phyloP scores from a whole-genome alignment of 2,329 filamentous ascomycete genomes.

The Huntiella bhutanensis region DNA sequence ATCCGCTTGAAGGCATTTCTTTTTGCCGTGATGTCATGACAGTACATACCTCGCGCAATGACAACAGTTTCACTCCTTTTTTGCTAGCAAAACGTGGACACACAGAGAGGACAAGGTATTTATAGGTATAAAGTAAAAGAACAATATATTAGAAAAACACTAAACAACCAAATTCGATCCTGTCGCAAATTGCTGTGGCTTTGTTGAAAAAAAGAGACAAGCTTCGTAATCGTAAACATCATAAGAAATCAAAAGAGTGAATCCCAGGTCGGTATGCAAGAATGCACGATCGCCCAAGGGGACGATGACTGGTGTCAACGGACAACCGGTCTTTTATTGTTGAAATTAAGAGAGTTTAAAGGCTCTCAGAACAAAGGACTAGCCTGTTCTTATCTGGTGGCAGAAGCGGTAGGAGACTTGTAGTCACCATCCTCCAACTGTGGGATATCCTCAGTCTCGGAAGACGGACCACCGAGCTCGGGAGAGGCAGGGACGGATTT shows the following conservation, averaged over 20 bases:
- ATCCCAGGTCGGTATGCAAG: neutral
- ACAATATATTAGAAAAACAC: neutral
- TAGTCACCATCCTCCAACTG: neutral
- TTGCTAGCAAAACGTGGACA: neutral
- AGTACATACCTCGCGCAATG: neutral
- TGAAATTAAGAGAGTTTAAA: neutral
- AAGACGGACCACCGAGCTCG: neutral
- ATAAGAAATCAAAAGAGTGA: neutral
- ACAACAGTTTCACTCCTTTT: neutral
- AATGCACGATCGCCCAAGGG: no score
- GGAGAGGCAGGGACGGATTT: neutral
- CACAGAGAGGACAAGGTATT: neutral
- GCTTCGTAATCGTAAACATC: neutral
- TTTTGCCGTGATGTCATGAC: neutral
- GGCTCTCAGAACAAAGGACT: no score
- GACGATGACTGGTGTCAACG: neutral
- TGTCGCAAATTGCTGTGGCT: conserved; percentile 1
- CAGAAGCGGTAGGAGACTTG: neutral
- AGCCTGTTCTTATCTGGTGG: neutral
- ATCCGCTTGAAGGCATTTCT: conserved; percentile 10
- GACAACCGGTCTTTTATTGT: neutral
- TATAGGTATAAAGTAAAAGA: neutral
- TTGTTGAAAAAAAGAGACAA: conserved; percentile 4
- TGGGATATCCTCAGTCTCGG: neutral
- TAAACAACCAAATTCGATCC: neutral